Base-by-base conservation (phyloP, 176 grass and related monocot species). In the Rhipidocladum racemiflorum region DNA sequence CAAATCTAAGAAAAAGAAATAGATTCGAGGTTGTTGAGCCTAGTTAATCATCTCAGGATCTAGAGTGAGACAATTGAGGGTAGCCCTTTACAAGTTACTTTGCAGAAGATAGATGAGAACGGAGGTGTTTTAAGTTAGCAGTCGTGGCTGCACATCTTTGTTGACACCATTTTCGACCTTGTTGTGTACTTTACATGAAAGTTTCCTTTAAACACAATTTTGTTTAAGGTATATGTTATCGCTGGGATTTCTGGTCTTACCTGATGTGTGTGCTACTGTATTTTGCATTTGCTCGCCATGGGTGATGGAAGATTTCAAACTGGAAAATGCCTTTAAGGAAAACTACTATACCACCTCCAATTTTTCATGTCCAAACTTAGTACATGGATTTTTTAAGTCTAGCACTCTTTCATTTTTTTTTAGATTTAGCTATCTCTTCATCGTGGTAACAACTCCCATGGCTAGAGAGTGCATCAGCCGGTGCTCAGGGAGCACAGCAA, bases 1-100 rank as follows among this genome's bases (percentile, higher is more conserved):
- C 32, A 93, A 93, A 73, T 83, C 81, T 4, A 93, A 87, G 84
- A 85, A 89, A 84, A 87, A 87, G 68, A 90, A 93, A 76, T 87
- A 85, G 82, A 93, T 49, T 74, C 36, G 43, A 82, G 63, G 65
- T 36, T 38, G 56, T n/a, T 29, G 34, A 39, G 49, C 61, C 65
- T 90, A 86, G 72, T 32, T 86, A 82, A 72, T 60, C 72, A 85
- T 86, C 28, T 43, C 39, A 73, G 38, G 39, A 83, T 77, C 72
- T 90, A 90, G 73, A 86, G 67, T 82, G 78, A 85, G 77, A 50
- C 63, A 77, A 29, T 59, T 70, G 72, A 81, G 78, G 55, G 77
- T 77, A 81, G 63, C 77, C 42, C 71, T 71, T 82, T 48, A 73
- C 48, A 82, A 83, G 18, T 83, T 70, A 90, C 72, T 72, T 15